Base-by-base conservation (phyloP, 164 flowering plant genomes). In the Tetrastigma voinierianum region DNA sequence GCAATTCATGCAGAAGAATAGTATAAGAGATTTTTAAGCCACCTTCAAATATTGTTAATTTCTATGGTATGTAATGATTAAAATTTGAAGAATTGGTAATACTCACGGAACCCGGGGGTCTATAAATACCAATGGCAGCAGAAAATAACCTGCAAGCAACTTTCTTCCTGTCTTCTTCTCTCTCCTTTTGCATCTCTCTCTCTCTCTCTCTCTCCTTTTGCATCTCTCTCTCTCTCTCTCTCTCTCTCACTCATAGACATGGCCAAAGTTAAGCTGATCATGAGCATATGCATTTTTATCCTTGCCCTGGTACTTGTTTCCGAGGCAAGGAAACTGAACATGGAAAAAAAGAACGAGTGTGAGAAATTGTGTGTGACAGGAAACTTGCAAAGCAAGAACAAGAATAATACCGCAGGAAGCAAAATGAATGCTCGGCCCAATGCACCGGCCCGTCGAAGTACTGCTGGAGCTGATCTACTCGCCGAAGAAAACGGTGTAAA, bases 261-360 rank as follows among this genome's bases (percentile, higher is more conserved):
- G 82, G 79, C 79, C 67, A 67, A 69, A 45, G 20, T 11, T 45
- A 78, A 74, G 61, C 46, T 65, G 40, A 32, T 32, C 69, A 61
- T 65, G 4, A 66, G 2, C 70, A 60, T 64, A 17, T 21, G 54
- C 65, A 21, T 57, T 56, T 61, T 78, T 18, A 40, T 78, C 54
- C 48, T 73, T 59, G 51, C 61, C 13, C 12, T 74, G 9, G 10
- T 81, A 13, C 57, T 56, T 52, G 70, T 56, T 47, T 44, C 57
- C 13, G 79, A 80, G 62, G 77, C 32, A 66, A 75, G 79, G 66
- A 57, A 7, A 13, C 15, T 73, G 59, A 21, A 11, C n/a, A 16
- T 12, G 11, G 47, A 7, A 51, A 15, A 18, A n/a, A 32, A 10
- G 17, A 57, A 9, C 25, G 9, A 15, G 45, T 10, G 9, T 15